Conservation (phyloP, 805 yeast genomes). For the Lachancea fermentati region DNA sequence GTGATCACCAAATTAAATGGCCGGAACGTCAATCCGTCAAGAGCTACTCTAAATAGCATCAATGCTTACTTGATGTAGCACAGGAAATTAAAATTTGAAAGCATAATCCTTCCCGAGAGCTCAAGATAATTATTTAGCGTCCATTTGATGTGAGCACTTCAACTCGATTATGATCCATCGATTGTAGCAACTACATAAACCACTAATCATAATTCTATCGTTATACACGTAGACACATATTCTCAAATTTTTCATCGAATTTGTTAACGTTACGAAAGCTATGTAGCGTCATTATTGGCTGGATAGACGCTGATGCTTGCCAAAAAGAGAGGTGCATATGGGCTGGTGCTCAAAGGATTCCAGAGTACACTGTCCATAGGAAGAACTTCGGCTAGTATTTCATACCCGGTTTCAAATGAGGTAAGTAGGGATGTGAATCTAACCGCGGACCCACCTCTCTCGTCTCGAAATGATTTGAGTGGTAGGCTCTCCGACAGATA, state of each 20-base stretch:
- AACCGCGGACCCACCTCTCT: neutral
- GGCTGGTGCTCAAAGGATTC: conserved; percentile 9
- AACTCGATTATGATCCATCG: too few species aligned
- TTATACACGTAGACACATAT: too few species aligned
- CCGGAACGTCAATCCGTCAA: conserved; percentile 62
- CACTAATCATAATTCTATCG: too few species aligned
- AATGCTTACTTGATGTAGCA: conserved; percentile 51
- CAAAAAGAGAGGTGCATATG: neutral
- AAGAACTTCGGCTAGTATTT: conserved; percentile 6
- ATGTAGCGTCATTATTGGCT: too few species aligned
- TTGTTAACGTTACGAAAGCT: too few species aligned
- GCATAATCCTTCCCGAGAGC: too few species aligned
- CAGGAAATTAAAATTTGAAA: too few species aligned
- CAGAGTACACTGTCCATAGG: conserved; percentile 13
- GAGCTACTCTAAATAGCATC: conserved; percentile 71
- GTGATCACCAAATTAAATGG: conserved; percentile 37
- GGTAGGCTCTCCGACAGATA: neutral
- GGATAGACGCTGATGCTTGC: conserved; percentile 5
- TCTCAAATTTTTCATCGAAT: too few species aligned
- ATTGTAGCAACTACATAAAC: too few species aligned
- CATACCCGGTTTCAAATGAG: neutral
- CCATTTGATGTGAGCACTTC: too few species aligned
- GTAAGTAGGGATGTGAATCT: neutral
- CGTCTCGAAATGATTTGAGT: neutral
- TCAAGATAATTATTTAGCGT: too few species aligned